Evolutionary conservation across 768 basidiomycete species (phyloP).

Genomic region (Neoboletus magnificus): DNA sequence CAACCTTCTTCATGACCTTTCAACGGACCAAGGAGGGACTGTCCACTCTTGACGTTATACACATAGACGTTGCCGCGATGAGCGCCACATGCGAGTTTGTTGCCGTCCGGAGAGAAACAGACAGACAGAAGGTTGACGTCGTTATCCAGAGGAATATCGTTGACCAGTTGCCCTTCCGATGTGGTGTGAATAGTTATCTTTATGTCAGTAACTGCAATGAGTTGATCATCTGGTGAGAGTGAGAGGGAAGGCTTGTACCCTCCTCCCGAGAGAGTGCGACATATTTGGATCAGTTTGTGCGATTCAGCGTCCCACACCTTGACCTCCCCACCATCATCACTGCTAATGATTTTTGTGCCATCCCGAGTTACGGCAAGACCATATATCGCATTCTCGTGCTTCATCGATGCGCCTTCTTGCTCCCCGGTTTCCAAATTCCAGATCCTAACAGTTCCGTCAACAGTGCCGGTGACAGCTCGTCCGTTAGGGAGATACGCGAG

Average conservation of each 20-base stretch:
- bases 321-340: background rate
- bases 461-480: too few species aligned
- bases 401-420: background rate
- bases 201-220: background rate
- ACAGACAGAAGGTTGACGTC: background rate
- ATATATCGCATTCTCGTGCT: accelerated
- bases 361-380: background rate
- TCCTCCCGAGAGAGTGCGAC: background rate
- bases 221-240: background rate
- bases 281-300: background rate
- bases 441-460: background rate
- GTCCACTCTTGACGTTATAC: too few species aligned
- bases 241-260: background rate
- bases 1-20: too few species aligned
- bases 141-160: too few species aligned
- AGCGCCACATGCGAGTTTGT: background rate
- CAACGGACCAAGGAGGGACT: too few species aligned
- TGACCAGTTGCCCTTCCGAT: background rate
- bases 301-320: background rate
- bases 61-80: background rate
- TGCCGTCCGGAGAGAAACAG: background rate
- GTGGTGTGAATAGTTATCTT: background rate
- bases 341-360: slow-evolving; percentile 1
- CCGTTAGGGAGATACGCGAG: too few species aligned
- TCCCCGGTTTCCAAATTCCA: background rate